phyloP scores from a whole-genome alignment of 2,329 filamentous ascomycete genomes.

The Diaporthe ampelina region DNA sequence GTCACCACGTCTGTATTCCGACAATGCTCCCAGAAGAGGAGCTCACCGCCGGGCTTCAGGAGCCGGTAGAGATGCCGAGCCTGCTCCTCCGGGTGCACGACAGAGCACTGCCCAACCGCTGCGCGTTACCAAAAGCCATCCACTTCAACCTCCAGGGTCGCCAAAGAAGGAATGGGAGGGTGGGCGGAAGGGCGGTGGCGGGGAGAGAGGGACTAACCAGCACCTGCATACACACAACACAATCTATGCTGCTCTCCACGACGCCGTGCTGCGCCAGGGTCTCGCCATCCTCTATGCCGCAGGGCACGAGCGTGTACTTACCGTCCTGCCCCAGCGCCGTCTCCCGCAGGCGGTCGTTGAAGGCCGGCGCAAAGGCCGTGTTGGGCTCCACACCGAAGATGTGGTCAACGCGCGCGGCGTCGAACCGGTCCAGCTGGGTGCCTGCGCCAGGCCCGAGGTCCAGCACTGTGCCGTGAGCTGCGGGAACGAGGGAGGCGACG shows the following conservation, averaged over 20 bases:
- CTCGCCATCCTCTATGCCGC: constrained; percentile 56
- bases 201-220: constrained; percentile 43
- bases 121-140: not conserved
- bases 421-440: constrained; percentile 58
- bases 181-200: no score
- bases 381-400: constrained; percentile 60
- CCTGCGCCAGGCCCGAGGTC: constrained; percentile 61
- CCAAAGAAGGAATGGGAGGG: no score
- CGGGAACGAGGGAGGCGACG: constrained; percentile 38
- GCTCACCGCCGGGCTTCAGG: constrained; percentile 59
- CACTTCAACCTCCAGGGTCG: no score
- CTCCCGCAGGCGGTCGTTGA: constrained; percentile 49
- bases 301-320: constrained; percentile 55
- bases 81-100: constrained; percentile 48
- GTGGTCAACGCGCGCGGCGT: constrained; percentile 48
- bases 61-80: constrained; percentile 55
- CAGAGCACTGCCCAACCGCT: constrained; percentile 49
- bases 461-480: constrained; percentile 52
- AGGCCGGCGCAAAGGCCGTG: constrained; percentile 48
- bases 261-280: constrained; percentile 54
- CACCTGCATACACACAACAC: constrained; percentile 58
- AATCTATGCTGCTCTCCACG: constrained; percentile 53
- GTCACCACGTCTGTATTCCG: constrained; percentile 49
- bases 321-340: constrained; percentile 47
- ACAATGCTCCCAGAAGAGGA: constrained; percentile 62